Evolutionary conservation across 495 filamentous ascomycete species (phyloP), one percentile per base, ranked within the genome.

Genomic region (Aspergillus ostianus): DNA sequence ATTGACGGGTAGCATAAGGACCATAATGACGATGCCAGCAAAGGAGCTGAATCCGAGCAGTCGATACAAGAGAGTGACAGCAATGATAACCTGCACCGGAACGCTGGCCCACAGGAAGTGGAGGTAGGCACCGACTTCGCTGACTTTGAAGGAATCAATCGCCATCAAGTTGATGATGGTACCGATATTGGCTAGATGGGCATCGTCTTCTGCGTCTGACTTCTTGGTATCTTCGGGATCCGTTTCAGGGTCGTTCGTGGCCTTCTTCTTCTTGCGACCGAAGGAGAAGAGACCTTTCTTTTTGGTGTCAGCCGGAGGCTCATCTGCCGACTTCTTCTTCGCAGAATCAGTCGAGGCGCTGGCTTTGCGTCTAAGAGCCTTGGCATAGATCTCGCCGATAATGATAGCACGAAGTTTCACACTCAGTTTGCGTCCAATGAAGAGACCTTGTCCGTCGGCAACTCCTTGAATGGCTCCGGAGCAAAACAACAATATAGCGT

Each of bases 131-230:
- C 90, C 90, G 53, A 94, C 87, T 71, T 97, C 93, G 55, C 90
- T 90, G 53, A 98, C 90, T 75, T 99, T 99, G 84, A 97, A 97
- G 32, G 94, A 97, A 80, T 99, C 95, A 55, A 99, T 95, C 10
- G 95, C 87, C 95, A 99, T 99, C 62, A 99, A 74, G 69, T 98
- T 99, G 76, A 98, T 98, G 69, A 99, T 97, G 21, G 93, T 94
- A 58, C 95, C 95, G 57, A 92, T 80, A 63, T 96, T 97, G 19
- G 90, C 94, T 72, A 95, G 90, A 46, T 88, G 85, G 32, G 88
- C 84, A 3, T 79, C 62, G 9, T 81, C 77, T 7, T 67, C 75
- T 51, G 73, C 60, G 21, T 78, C 67, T 15, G 73, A 56, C 4
- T 75, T 74, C 9, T 77, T 78, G 32, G 74, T 73, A 30, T 71